Conservation (phyloP, 768 basidiomycete genomes). For the Hericium coralloides region DNA sequence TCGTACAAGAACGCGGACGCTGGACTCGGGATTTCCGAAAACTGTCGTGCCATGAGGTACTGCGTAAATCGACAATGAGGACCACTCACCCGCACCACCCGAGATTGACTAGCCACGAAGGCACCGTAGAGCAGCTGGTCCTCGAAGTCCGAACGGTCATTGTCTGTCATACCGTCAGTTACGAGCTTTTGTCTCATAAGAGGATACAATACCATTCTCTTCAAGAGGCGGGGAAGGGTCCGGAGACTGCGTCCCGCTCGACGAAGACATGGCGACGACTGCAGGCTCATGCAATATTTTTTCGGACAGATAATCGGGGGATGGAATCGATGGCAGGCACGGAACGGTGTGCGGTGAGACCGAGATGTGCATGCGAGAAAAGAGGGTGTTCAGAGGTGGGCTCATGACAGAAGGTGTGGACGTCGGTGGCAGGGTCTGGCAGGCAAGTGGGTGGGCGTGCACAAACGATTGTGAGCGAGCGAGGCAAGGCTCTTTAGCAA, state of each 20-base stretch:
- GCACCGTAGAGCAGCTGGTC: conserved; percentile 1
- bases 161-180: no score
- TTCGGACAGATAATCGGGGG: no score
- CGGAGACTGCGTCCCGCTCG: no score
- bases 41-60: conserved; percentile 17
- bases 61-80: background rate
- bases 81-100: conserved; percentile 6
- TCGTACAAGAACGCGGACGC: conserved; percentile 29
- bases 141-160: background rate
- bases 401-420: background rate
- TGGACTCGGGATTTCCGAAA: conserved; percentile 30
- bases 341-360: background rate
- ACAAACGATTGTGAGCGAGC: no score
- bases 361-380: background rate
- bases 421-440: background rate
- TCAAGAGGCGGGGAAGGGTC: no score
- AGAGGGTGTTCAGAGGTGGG: background rate
- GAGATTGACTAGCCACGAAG: conserved; percentile 2
- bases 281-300: no score
- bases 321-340: no score
- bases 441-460: background rate
- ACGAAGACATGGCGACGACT: no score
- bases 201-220: no score
- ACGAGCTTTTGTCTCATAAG: no score
- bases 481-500: background rate